Percentiles rank a stretch among this genome's conserved stretches.
Conservation (phyloP, 495 filamentous ascomycete genomes). For the Neurospora cerealis region DNA sequence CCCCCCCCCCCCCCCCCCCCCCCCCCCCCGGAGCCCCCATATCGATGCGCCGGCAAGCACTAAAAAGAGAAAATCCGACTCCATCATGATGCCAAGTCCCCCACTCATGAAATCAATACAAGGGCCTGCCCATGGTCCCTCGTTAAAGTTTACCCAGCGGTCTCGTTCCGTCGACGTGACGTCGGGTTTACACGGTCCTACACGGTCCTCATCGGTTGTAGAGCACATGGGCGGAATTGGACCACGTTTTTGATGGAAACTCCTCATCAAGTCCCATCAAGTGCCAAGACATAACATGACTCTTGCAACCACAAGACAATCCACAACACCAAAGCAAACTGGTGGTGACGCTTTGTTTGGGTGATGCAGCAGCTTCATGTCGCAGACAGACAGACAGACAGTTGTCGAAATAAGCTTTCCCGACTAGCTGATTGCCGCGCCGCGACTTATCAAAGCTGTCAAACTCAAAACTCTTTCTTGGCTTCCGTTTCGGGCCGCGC, state of each 20-base stretch:
- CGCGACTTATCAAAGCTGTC: background rate
- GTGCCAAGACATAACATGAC: background rate
- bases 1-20: no score
- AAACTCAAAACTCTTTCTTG: background rate
- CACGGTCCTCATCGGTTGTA: background rate
- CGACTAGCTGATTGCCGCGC: background rate
- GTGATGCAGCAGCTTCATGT: background rate
- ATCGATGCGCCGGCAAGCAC: background rate
- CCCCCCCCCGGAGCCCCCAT: background rate
- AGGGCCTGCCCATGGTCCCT: background rate
- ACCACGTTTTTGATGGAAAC: background rate
- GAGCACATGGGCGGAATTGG: background rate
- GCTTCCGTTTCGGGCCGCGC: background rate
- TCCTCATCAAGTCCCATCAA: background rate
- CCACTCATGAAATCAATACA: background rate
- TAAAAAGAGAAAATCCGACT: background rate
- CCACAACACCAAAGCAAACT: background rate
- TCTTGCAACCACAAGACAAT: background rate
- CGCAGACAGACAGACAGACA: background rate
- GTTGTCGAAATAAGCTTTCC: background rate
- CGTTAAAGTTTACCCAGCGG: background rate
- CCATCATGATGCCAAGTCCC: background rate
- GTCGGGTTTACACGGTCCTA: background rate
- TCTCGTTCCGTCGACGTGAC: background rate
- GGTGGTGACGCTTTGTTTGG: background rate